Conservation (phyloP, 441 rosid genomes). For the Viola pubescens region DNA sequence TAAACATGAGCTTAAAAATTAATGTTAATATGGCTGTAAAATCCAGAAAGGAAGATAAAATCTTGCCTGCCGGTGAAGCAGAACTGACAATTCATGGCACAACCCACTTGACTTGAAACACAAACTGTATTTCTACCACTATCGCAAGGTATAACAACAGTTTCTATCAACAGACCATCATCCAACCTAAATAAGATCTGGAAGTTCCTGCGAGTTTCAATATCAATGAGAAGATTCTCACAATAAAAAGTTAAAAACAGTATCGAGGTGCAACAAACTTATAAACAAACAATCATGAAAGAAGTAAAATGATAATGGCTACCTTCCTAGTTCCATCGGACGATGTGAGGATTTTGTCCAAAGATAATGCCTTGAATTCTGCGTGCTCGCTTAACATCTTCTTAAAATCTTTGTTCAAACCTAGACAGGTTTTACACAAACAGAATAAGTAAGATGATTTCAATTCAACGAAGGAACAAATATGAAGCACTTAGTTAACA, state of each 20-base stretch:
- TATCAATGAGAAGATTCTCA: constrained; percentile 52
- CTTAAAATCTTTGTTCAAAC: constrained; percentile 81
- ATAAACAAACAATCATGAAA: not conserved
- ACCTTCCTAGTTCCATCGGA: constrained; percentile 93
- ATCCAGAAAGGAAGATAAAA: constrained; percentile 4
- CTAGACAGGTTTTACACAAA: constrained; percentile 21
- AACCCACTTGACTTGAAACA: constrained; percentile 87
- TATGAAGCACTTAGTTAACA: too few relatives aligned
- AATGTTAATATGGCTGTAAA: not conserved
- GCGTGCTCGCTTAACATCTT: constrained; percentile 58
- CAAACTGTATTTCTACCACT: constrained; percentile 82
- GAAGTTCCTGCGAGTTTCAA: constrained; percentile 64
- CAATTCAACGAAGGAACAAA: not conserved
- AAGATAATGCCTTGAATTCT: constrained; percentile 52
- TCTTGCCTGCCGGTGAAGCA: constrained; percentile 82
- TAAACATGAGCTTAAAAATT: too few relatives aligned
- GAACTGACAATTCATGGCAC: constrained; percentile 96
- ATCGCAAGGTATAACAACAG: constrained; percentile 78
- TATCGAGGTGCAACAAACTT: not conserved
- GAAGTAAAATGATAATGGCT: constrained; percentile 13
- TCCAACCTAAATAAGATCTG: constrained; percentile 83
- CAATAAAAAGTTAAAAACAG: not conserved
- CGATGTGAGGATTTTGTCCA: constrained; percentile 56
- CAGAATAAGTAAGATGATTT: not conserved
- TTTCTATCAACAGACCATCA: constrained; percentile 72